Evolutionary conservation across 73 alveolate genomes (phyloP).

Genomic region (Uronychia binucleata): DNA sequence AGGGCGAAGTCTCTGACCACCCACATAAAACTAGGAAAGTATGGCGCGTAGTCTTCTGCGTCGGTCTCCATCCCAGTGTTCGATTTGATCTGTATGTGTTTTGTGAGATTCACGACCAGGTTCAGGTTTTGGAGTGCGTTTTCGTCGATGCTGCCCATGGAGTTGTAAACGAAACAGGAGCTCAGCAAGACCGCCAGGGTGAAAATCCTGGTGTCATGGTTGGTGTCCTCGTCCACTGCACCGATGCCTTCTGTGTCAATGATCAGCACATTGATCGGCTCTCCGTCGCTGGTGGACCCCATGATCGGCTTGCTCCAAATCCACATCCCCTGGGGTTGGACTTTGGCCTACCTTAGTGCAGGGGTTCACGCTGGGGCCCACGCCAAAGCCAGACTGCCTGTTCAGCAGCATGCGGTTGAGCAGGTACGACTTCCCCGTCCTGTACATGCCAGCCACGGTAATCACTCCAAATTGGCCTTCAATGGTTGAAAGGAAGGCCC

Average conservation of each 20-base stretch:
- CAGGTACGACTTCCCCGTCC: slow-evolving; percentile 96
- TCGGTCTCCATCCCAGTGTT: slow-evolving; percentile 63
- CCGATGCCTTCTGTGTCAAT: slow-evolving; percentile 95
- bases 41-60: slow-evolving; percentile 26
- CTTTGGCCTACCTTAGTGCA: not conserved
- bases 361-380: not conserved
- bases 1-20: slow-evolving; percentile 86
- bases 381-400: slow-evolving; percentile 36
- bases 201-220: slow-evolving; percentile 94
- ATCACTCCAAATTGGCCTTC: slow-evolving; percentile 89
- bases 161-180: slow-evolving; percentile 81
- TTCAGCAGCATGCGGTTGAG: slow-evolving; percentile 91
- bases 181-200: slow-evolving; percentile 80
- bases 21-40: slow-evolving; percentile 81
- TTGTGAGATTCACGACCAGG: slow-evolving; percentile 81
- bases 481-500: slow-evolving; percentile 41
- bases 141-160: slow-evolving; percentile 95
- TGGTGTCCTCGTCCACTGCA: slow-evolving; percentile 93
- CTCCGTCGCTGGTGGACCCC: slow-evolving; percentile 86
- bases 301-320: slow-evolving; percentile 92
- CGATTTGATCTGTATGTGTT: slow-evolving; percentile 73
- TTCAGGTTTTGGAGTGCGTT: slow-evolving; percentile 83
- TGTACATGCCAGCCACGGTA: slow-evolving; percentile 95
- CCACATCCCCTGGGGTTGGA: slow-evolving; percentile 75
- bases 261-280: slow-evolving; percentile 76